Conservation (phyloP, 805 yeast species). For the Yamadazyma akitaensis region DNA sequence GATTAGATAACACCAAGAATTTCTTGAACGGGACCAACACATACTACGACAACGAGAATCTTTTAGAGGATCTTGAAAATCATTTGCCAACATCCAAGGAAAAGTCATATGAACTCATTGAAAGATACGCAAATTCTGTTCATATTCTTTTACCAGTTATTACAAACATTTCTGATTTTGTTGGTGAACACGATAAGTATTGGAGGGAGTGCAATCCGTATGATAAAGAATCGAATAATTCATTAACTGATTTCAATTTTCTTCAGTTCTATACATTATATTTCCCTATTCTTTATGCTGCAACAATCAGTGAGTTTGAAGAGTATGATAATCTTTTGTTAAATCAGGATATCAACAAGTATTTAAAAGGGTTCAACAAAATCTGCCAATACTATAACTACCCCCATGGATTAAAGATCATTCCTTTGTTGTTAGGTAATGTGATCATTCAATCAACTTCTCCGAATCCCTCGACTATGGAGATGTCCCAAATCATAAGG, state of each 20-base stretch:
- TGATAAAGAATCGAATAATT: slow-evolving; percentile 11
- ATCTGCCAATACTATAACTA: slow-evolving; percentile 49
- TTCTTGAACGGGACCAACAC: slow-evolving; percentile 38
- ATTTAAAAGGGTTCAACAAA: slow-evolving; percentile 47
- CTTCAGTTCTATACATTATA: slow-evolving; percentile 47
- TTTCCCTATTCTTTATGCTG: slow-evolving; percentile 55
- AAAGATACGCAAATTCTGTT: slow-evolving; percentile 49
- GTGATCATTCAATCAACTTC: slow-evolving; percentile 51
- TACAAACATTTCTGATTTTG: slow-evolving; percentile 43
- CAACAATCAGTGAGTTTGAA: slow-evolving; percentile 57
- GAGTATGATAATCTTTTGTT: slow-evolving; percentile 48
- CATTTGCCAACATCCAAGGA: slow-evolving; percentile 44
- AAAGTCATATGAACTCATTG: slow-evolving; percentile 45
- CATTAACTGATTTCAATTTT: slow-evolving; percentile 31
- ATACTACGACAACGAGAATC: slow-evolving; percentile 31
- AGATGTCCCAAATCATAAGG: slow-evolving; percentile 52
- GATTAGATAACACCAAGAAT: slow-evolving; percentile 14
- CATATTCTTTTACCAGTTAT: slow-evolving; percentile 55
- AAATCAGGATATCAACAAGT: slow-evolving; percentile 48
- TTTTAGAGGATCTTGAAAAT: slow-evolving; percentile 35
- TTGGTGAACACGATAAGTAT: slow-evolving; percentile 44
- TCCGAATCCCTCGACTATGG: slow-evolving; percentile 56
- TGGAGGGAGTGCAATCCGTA: slow-evolving; percentile 38
- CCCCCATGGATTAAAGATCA: slow-evolving; percentile 45
- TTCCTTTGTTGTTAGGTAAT: slow-evolving; percentile 43